Base-by-base conservation (phyloP, 768 basidiomycete genomes). In the Termitomyces heimii region DNA sequence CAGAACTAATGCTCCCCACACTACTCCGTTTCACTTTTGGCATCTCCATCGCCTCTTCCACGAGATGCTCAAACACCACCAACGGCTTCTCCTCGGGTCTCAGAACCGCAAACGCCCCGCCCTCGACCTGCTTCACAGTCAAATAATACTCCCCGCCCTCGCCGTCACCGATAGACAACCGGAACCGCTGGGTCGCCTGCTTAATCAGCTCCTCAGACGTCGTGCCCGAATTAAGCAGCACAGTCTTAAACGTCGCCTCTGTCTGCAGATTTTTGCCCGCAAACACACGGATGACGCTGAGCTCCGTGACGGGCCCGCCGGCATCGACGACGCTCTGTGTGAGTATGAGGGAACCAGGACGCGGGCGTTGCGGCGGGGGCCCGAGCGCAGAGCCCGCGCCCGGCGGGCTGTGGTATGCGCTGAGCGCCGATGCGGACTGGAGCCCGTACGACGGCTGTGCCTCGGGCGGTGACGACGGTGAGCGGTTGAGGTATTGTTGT, bases 161-260 rank as follows among this genome's bases (percentile, higher is more conserved):
- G 46, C 83, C 85, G 5, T 79, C n/a, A n/a, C n/a, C n/a, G n/a
- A n/a, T n/a, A n/a, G 88, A 84, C 5, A 98, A 75, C 32, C 92
- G 77, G 84, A 99, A 98, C 7, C 97, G 85, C 70, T 98, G 96
- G 55, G 94, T 87, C 6, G 95, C 92, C 74, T 99, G 97, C 56
- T 83, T 81, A 51, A 98, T 82, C 42, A 99, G 83, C 58, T 97
- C 96, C 0, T 78, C 73, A 0, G 92, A 83, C 0, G 88, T 89
- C 0, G 96, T 98, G 0, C 85, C 85, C 5, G 89, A 76, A 65
- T 95, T 98, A 55, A 98, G 81, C 18, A 98, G 73, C 1, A 96
- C 97, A 6, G 97, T 98, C 76, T 98, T 98, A 81, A 99, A 99
- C 5, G 96, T 97, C 2, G 94, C 93, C 64, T 98, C 95, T 0